phyloP scores from a whole-genome alignment of 176 grass and related monocot genomes.

The Eleusine coracana region DNA sequence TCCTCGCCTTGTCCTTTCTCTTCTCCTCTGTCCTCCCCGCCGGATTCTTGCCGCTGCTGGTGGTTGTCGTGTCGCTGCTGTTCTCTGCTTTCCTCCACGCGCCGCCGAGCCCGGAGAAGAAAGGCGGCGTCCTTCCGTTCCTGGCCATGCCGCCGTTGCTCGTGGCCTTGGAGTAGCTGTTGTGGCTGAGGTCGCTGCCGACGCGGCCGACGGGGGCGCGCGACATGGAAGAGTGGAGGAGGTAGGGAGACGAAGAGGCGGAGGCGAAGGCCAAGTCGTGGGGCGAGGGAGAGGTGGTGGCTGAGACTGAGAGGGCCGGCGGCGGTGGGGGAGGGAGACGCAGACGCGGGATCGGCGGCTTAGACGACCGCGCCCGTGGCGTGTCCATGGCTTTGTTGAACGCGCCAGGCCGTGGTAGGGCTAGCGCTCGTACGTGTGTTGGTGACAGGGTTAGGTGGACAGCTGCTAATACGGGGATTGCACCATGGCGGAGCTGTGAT shows the following conservation, averaged over 20 bases:
- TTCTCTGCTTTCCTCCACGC: constrained; percentile 45
- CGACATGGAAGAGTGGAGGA: constrained; percentile 47
- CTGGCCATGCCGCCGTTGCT: constrained; percentile 24
- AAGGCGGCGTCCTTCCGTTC: constrained; percentile 43
- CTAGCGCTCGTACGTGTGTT: constrained; percentile 40
- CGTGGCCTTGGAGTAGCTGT: constrained; percentile 38
- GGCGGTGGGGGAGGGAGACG: constrained; percentile 25
- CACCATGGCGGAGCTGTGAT: constrained; percentile 3
- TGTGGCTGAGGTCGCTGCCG: constrained; percentile 62
- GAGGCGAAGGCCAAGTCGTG: constrained; percentile 52
- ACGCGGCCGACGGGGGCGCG: constrained; percentile 50
- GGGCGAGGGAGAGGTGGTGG: constrained; percentile 34
- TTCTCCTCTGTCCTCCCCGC: constrained; percentile 34
- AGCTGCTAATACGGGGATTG: constrained; percentile 42
- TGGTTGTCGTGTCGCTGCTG: not conserved
- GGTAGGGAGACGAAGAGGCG: constrained; percentile 6
- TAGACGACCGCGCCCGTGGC: constrained; percentile 44
- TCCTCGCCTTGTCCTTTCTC: constrained; percentile 53
- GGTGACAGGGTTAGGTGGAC: constrained; percentile 42
- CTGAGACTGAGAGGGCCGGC: not conserved
- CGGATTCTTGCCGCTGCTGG: constrained; percentile 5
- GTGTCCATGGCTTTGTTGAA: constrained; percentile 56
- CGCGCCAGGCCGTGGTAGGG: constrained; percentile 31
- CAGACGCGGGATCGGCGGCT: constrained; percentile 19
- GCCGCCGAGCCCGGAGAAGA: constrained; percentile 53